Evolutionary conservation across 345 rosid species (phyloP).

Genomic region (Corchorus capsularis): DNA sequence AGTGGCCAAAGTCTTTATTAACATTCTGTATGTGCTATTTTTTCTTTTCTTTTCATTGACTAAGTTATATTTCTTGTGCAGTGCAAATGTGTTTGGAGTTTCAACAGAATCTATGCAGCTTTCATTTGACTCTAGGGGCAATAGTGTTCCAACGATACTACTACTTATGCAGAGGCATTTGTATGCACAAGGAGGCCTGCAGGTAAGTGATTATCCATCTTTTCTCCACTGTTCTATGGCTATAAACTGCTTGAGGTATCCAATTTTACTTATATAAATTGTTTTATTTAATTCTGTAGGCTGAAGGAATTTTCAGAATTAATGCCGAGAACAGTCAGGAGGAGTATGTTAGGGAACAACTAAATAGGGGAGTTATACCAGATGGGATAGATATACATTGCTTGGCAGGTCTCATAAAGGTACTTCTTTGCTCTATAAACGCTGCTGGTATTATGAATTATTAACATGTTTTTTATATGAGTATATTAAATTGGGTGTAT

Average conservation of each 20-base stretch:
- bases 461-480: not conserved
- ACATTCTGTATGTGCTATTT: not conserved
- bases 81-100: conserved; percentile 93
- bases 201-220: conserved; percentile 40
- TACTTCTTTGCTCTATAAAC: conserved; percentile 22
- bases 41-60: not conserved
- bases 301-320: conserved; percentile 95
- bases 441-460: not conserved
- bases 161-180: conserved; percentile 80
- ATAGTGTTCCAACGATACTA: conserved; percentile 89
- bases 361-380: conserved; percentile 81
- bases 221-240: conserved; percentile 1
- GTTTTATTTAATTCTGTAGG: conserved; percentile 42
- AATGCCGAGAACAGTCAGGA: conserved; percentile 91
- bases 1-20: not conserved
- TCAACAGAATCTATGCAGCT: conserved; percentile 98
- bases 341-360: conserved; percentile 82
- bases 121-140: conserved; percentile 88
- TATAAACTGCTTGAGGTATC: conserved; percentile 4
- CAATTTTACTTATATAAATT: conserved; percentile 4
- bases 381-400: conserved; percentile 84
- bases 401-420: conserved; percentile 98
- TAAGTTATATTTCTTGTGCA: conserved; percentile 35
- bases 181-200: conserved; percentile 83
- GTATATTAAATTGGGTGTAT: not conserved